These are phyloP conservation scores for Cucumis cinereus DNA, from an alignment of 306 rosid species.

Conservation along the genomic window DNA sequence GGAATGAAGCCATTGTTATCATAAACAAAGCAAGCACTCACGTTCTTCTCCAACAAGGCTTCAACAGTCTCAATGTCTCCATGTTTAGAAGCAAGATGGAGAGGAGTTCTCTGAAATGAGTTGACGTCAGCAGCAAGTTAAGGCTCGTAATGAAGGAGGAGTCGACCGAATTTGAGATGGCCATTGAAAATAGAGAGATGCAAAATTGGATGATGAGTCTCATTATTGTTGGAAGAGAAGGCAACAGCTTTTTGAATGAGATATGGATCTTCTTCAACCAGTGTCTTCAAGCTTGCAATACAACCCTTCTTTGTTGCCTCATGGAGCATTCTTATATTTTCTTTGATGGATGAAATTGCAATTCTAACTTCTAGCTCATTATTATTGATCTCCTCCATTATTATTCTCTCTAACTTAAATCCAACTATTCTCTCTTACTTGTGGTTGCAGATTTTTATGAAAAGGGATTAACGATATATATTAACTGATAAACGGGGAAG, in stretches of 20 bases:
- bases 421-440: too few species aligned
- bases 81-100: not conserved
- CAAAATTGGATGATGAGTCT: not conserved
- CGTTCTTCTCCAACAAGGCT: not conserved
- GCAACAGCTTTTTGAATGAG: not conserved
- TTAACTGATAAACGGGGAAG: too few species aligned
- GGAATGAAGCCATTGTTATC: not conserved
- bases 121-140: not conserved
- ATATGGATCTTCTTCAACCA: not conserved
- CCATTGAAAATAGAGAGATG: not conserved
- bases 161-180: not conserved
- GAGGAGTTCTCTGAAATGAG: not conserved
- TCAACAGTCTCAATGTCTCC: not conserved
- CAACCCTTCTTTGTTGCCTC: not conserved
- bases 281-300: not conserved
- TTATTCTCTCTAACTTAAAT: too few species aligned
- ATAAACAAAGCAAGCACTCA: not conserved
- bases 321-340: not conserved
- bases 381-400: too few species aligned
- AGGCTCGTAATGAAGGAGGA: not conserved
- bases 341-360: not conserved
- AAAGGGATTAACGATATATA: too few species aligned
- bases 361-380: too few species aligned
- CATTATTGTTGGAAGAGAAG: not conserved
- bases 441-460: too few species aligned